Conservation (phyloP, 2,329 filamentous ascomycete genomes). For the Metarhizium rileyi region DNA sequence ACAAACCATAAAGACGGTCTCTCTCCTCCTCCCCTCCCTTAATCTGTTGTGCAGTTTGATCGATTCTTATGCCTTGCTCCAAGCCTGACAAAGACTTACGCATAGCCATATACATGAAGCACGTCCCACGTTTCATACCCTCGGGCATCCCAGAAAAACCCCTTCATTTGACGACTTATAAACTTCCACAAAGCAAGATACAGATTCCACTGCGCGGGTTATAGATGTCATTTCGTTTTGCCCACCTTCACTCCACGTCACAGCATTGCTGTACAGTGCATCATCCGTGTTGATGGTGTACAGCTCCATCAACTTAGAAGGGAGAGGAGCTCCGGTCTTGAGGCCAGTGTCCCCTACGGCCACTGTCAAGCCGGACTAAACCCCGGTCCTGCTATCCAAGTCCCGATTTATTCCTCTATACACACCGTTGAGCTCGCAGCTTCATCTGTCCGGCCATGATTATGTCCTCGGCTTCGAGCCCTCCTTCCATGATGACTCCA, state of each 20-base stretch:
- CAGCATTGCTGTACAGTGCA: not conserved
- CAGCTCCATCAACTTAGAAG: not conserved
- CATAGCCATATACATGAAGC: not conserved
- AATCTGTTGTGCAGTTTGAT: not conserved
- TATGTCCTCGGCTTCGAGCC: constrained; percentile 11
- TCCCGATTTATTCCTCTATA: not conserved
- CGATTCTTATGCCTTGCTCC: not conserved
- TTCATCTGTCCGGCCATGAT: not conserved
- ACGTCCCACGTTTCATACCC: not conserved
- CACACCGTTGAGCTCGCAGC: not conserved
- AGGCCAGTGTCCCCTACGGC: not conserved
- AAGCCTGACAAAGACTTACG: not conserved
- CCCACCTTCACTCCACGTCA: not conserved
- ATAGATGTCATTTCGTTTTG: not conserved
- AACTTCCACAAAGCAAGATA: not conserved
- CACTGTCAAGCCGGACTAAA: not conserved
- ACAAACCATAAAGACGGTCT: constrained; percentile 4
- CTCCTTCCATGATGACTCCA: constrained; percentile 10
- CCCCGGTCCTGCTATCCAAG: not conserved
- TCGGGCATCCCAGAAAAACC: not conserved
- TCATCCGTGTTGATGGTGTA: not conserved
- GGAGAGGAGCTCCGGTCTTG: not conserved
- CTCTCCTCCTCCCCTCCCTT: not conserved
- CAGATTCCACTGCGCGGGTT: not conserved
- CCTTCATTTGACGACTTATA: not conserved